These are phyloP conservation scores for Chenopodium quinoa DNA, from an alignment of 148 eudicot genomes.

Conservation along the genomic window DNA sequence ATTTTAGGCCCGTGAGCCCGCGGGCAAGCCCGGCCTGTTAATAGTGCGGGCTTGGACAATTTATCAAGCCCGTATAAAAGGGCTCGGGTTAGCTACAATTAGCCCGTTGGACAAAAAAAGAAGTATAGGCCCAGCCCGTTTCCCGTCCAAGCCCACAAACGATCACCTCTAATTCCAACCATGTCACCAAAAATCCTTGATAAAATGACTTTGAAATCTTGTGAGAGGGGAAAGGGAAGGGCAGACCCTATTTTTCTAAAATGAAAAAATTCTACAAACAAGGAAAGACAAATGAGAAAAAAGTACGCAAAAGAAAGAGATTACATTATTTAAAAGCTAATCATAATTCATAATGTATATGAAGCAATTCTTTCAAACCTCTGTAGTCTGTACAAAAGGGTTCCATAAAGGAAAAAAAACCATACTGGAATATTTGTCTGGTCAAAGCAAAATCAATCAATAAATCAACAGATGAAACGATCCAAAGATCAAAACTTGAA, in stretches of 20 bases:
- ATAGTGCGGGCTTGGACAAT: no score
- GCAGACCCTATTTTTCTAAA: neutral
- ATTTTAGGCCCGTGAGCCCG: no score
- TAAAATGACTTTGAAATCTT: no score
- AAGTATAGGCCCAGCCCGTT: no score
- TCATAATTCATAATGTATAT: constrained; percentile 14
- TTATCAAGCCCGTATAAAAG: no score
- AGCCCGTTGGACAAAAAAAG: no score
- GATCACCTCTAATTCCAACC: no score
- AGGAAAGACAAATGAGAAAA: neutral
- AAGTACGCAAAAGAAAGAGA: neutral
- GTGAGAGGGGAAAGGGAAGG: no score
- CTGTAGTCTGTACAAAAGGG: constrained; percentile 29
- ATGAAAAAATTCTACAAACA: neutral
- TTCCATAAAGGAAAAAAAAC: constrained; percentile 16
- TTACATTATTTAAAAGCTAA: constrained; percentile 23
- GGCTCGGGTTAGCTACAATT: no score
- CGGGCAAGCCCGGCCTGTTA: no score
- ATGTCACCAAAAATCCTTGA: no score
- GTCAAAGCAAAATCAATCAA: constrained; percentile 25
- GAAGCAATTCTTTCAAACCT: constrained; percentile 20
- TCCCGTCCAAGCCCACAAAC: no score
- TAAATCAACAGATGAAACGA: constrained; percentile 19
- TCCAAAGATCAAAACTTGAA: constrained; percentile 19
- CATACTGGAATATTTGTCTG: constrained; percentile 23